Base-by-base conservation (phyloP, 768 basidiomycete species). In the Suillus cothurnatus region DNA sequence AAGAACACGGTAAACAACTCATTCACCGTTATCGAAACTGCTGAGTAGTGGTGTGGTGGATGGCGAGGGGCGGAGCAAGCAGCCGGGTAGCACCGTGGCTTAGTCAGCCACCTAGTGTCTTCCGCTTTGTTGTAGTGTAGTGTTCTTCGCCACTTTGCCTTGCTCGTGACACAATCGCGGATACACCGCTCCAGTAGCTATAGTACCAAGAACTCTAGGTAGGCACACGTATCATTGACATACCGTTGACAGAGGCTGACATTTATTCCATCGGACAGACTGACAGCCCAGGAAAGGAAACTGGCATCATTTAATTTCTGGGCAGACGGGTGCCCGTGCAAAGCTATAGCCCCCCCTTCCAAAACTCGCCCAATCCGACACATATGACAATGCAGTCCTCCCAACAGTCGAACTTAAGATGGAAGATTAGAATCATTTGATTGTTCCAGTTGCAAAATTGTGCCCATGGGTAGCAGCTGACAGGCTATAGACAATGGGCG, bases 401-500 rank as follows among this genome's bases (percentile, higher is more conserved):
- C 89, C 86, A 82, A 93, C 91, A 74, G 84, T 92, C 66, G 86
- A 94, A 68, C 84, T 91, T 28, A 91, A 94, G 36, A 26, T 23
- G 56, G 36, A 57, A 0, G 81, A n/a, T n/a, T n/a, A n/a, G n/a
- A n/a, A n/a, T n/a, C n/a, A n/a, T n/a, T n/a, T n/a, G n/a, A n/a
- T n/a, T n/a, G 36, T 17, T 26, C 23, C 23, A 36, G 23, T 90
- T 61, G 67, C 84, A 0, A 71, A 28, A 77, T 91, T 61, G 77
- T 80, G 69, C 84, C 86, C 32, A 89, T 91, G 65, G 38, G 88
- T 71, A 4, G 15, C 11, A 32, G 7, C 8, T 45, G 19, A 23
- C 32, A n/a, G 21, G 7, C 8, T 38, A 23, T 45, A 14, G 19
- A 26, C 17, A 21, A 49, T 43, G 36, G 23, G 32, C 53, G 3